phyloP scores from a whole-genome alignment of 1,139 yeast species.

The Tardiomyces blankii region DNA sequence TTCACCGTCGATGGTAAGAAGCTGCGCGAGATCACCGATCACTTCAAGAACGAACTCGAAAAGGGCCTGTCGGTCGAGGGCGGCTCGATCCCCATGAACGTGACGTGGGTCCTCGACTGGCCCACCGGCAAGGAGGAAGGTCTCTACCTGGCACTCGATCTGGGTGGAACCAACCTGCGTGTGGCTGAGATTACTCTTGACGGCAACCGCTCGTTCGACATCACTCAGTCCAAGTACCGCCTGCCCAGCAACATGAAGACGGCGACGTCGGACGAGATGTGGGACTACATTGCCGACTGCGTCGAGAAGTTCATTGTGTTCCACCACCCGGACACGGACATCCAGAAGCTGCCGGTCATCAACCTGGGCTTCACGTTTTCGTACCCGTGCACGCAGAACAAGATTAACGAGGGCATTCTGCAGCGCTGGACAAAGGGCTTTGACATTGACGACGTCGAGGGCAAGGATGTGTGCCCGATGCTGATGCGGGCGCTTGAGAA shows the following conservation, averaged over 20 bases:
- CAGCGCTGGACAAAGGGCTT: constrained; percentile 99
- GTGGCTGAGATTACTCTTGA: constrained; percentile 74
- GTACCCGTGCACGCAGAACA: constrained; percentile 79
- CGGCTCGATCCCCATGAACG: constrained; percentile 66
- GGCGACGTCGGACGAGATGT: constrained; percentile 64
- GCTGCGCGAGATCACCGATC: constrained; percentile 56
- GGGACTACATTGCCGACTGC: constrained; percentile 78
- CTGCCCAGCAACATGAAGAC: constrained; percentile 71
- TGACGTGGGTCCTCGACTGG: constrained; percentile 89
- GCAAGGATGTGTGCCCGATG: constrained; percentile 88
- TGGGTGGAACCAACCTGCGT: constrained; percentile 92
- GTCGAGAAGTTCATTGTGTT: constrained; percentile 48
- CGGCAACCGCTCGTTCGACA: constrained; percentile 71
- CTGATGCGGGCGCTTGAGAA: constrained; percentile 63
- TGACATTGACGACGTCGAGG: constrained; percentile 89
- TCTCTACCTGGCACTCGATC: constrained; percentile 81
- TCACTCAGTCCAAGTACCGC: constrained; percentile 67
- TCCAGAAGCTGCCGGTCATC: constrained; percentile 38
- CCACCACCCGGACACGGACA: constrained; percentile 42
- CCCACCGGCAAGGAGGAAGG: constrained; percentile 91
- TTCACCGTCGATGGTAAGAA: constrained; percentile 53
- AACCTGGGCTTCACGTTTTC: constrained; percentile 95
- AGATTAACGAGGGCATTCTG: constrained; percentile 74
- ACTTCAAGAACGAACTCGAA: constrained; percentile 60
- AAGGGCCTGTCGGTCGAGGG: constrained; percentile 33